A percentile compares a stretch with the other conserved stretches of the same genome.
Evolutionary conservation across 257 asterid genomes (phyloP).

Genomic region (Eucommia ulmoides): DNA sequence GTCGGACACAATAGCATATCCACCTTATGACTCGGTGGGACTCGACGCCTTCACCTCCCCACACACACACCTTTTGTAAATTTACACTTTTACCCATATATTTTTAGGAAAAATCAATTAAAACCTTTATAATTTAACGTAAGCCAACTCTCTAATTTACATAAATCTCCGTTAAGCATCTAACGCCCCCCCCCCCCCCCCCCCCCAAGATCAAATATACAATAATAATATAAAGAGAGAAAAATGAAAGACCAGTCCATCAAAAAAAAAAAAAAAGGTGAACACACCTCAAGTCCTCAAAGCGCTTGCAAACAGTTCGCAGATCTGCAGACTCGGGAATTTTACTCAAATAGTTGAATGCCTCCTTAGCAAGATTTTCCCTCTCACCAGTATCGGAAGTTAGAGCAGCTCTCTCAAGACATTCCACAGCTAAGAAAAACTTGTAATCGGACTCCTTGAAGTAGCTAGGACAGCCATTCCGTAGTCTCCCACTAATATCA

Average conservation of each 20-base stretch:
- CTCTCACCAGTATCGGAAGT: slow-evolving; percentile 58
- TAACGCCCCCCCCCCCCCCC: too few relatives aligned
- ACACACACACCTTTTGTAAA: too few relatives aligned
- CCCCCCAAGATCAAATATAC: too few relatives aligned
- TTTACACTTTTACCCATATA: too few relatives aligned
- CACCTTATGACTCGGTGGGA: too few relatives aligned
- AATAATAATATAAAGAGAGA: slow-evolving; percentile 4
- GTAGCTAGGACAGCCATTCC: slow-evolving; percentile 94
- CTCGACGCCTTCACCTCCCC: too few relatives aligned
- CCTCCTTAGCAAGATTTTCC: slow-evolving; percentile 80
- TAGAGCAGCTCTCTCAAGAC: slow-evolving; percentile 86
- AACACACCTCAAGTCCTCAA: slow-evolving; percentile 88
- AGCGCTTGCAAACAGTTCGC: slow-evolving; percentile 81
- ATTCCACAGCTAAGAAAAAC: slow-evolving; percentile 90
- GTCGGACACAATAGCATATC: too few relatives aligned
- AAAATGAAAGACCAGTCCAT: slow-evolving; percentile 1
- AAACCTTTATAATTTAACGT: too few relatives aligned
- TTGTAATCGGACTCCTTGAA: slow-evolving; percentile 86
- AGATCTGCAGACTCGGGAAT: slow-evolving; percentile 89
- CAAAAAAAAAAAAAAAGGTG: too few relatives aligned
- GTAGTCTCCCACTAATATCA: slow-evolving; percentile 72
- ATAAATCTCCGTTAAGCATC: too few relatives aligned
- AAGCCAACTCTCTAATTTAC: too few relatives aligned
- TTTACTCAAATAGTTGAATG: slow-evolving; percentile 70
- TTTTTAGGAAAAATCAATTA: too few relatives aligned